Conservation (phyloP, 805 yeast species). For the Komagataella mondaviorum region DNA sequence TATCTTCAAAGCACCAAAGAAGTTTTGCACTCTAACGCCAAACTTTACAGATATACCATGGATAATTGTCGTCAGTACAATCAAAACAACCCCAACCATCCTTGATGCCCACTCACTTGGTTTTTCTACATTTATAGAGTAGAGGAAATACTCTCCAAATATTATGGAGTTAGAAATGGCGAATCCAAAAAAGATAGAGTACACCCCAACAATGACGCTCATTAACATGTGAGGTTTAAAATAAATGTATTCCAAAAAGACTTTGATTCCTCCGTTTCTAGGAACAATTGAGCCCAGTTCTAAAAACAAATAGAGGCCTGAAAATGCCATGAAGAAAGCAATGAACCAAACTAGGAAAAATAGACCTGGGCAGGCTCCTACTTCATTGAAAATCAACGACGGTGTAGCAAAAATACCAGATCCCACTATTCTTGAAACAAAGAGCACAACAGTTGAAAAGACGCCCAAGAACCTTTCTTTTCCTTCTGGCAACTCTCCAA, state of each 20-base stretch:
- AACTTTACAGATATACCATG: slow-evolving; percentile 47
- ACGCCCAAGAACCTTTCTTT: slow-evolving; percentile 46
- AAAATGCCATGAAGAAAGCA: slow-evolving; percentile 48
- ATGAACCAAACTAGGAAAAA: slow-evolving; percentile 52
- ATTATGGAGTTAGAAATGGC: slow-evolving; percentile 36
- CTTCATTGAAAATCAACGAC: slow-evolving; percentile 48
- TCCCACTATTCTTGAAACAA: slow-evolving; percentile 60
- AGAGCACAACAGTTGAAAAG: slow-evolving; percentile 49
- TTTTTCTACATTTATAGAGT: slow-evolving; percentile 26
- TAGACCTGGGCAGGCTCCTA: slow-evolving; percentile 52
- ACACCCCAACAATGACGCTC: slow-evolving; percentile 32
- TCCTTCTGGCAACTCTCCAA: slow-evolving; percentile 56
- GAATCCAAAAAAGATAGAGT: slow-evolving; percentile 36
- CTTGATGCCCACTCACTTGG: slow-evolving; percentile 24
- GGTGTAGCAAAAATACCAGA: slow-evolving; percentile 72
- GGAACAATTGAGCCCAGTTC: slow-evolving; percentile 65
- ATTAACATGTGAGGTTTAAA: slow-evolving; percentile 41
- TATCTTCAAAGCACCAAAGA: slow-evolving; percentile 49
- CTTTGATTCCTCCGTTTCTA: slow-evolving; percentile 65
- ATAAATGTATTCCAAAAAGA: slow-evolving; percentile 56
- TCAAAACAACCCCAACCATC: slow-evolving; percentile 25
- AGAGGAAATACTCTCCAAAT: slow-evolving; percentile 38
- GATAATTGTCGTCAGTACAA: slow-evolving; percentile 22
- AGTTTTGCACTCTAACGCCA: slow-evolving; percentile 50
- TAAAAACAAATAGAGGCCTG: slow-evolving; percentile 52